Base-by-base conservation (phyloP, 2,329 filamentous ascomycete genomes). In the Aureobasidium sp. region DNA sequence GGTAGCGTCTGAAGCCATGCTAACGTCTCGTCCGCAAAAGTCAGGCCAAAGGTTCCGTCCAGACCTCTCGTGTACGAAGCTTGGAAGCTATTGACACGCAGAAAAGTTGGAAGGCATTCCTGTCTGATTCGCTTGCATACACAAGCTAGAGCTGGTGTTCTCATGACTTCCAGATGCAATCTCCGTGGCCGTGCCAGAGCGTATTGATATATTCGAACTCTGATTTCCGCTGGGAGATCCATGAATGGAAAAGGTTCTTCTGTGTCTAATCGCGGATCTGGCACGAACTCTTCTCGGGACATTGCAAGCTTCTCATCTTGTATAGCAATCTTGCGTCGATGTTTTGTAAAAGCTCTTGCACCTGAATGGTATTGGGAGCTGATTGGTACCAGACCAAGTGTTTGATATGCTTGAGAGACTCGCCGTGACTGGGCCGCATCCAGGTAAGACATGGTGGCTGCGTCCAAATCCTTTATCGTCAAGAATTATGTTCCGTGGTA, bases 221-320 rank as follows among this genome's bases (percentile, higher is more conserved):
- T 50, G 46, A 60, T 60, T 12, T 60, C 57, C 34, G 46, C 32
- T 9, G 57, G 57, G 10, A 60, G 24, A 34, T 50, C 46, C 46
- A 60, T 41, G 8, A 60, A 36, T 1, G 57, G 34, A n/a, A 60
- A 60, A 1, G 57, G 26, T 8, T 39, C 12, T 24, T 50, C 36
- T 8, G 36, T 12, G 9, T 43, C 17, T 7, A 34, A 2, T 9
- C 37, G 34, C 3, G 57, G 57, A 43, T 50, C 46, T 32, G 13
- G 3, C 5, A 24, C 34, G 1, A 7, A 2, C 4, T n/a, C 15
- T 41, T 50, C 44, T 34, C 37, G 32, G 26, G 36, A 3, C 2
- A 41, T 2, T 26, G 57, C 57, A 9, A 60, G 13, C 20, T 43
- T 51, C 13, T 60, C 57, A 43, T 60, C 46, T 13, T 34, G 57